Evolutionary conservation across 805 yeast species (phyloP).

Genomic region (Wickerhamiella siamensis): DNA sequence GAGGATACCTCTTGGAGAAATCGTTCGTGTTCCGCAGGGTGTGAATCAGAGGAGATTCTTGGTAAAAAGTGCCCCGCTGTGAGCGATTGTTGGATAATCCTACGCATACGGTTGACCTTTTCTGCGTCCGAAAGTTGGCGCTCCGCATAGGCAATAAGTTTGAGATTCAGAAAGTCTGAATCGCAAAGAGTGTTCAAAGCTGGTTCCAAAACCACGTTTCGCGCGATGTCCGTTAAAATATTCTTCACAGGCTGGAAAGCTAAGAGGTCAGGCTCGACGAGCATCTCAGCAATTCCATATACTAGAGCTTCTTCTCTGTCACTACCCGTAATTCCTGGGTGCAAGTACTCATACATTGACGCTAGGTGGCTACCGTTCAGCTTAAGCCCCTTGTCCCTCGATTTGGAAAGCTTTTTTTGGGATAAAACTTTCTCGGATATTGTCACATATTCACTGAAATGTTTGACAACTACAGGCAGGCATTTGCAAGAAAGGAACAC

Average conservation of each 20-base stretch:
- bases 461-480: background rate
- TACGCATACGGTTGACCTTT: conserved; percentile 56
- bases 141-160: conserved; percentile 45
- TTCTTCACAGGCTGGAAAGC: background rate
- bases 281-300: background rate
- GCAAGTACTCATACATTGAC: background rate
- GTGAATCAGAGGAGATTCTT: conserved; percentile 29
- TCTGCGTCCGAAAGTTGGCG: conserved; percentile 54
- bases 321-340: background rate
- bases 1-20: conserved; percentile 27
- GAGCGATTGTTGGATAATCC: conserved; percentile 1
- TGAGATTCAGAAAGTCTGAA: conserved; percentile 63
- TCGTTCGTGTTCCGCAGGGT: conserved; percentile 29
- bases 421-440: background rate
- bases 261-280: background rate
- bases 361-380: background rate
- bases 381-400: background rate
- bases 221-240: conserved; percentile 38
- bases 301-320: background rate
- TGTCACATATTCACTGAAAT: background rate
- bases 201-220: conserved; percentile 44
- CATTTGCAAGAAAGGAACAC: background rate
- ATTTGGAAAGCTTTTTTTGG: background rate
- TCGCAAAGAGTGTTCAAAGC: conserved; percentile 40
- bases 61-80: conserved; percentile 10